Base-by-base conservation (phyloP, 2,329 filamentous ascomycete genomes). In the Venturia aucupariae region DNA sequence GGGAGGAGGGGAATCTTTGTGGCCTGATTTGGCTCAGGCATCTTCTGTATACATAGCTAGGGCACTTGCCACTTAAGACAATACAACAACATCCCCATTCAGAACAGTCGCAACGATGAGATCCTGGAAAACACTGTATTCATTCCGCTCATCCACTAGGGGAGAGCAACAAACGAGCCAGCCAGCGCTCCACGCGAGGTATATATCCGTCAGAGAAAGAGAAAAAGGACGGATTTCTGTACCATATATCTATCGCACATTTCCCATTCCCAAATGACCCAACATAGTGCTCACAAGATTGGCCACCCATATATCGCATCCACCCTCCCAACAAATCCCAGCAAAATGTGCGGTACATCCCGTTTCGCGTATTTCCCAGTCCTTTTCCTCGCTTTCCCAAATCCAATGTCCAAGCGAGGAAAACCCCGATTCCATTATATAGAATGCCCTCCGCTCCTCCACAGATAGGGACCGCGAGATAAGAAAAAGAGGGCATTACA, bases 401-500 rank as follows among this genome's bases (percentile, higher is more conserved):
- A 48, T 48, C 7, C 27, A 27, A 32, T 2, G 3, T 55, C 27
- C 30, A 54, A 17, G 13, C 17, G 39, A 13, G 13, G 8, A 13
- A 13, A 19, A 57, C 5, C 15, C 19, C 27, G 6, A 22, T 4
- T 7, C 17, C 30, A 57, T 57, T 57, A 57, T 35, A 10, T 22
- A 41, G 4, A 41, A 35, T n/a, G 35, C 11, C 11, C 24, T 24
- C 51, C 17, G 46, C 22, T 51, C 13, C 46, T 27, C 11, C 46
- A 51, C 11, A n/a, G 13, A n/a, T 15, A 35, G 6, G 4, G 4
- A 19, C 5, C 5, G 51, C 19, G 19, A 35, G 19, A 57, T 7
- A 35, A 35, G 66, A 17, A 66, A 65, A 57, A 35, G 27, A 19
- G 51, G 51, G 27, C 10, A 57, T 57, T 35, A 57, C 51, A 57